Base-by-base conservation (phyloP, 306 rosid species). In the Corylus heterophylla region DNA sequence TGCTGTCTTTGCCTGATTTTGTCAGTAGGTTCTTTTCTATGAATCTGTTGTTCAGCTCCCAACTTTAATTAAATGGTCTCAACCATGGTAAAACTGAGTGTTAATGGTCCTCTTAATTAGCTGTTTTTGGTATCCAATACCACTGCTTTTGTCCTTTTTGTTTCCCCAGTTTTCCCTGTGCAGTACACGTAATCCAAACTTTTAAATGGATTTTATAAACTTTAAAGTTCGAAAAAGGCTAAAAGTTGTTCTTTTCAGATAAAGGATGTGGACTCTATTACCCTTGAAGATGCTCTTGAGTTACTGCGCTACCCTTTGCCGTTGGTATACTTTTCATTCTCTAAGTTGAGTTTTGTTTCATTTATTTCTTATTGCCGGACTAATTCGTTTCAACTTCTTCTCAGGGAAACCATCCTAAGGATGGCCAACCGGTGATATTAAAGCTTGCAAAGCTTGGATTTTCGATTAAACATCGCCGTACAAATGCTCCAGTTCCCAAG, bases 391-490 rank as follows among this genome's bases (percentile, higher is more conserved):
- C 79, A n/a, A 10, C 84, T 68, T 85, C 56, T 77, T 80, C 52
- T 54, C 68, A 95, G 99, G 99, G 99, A 58, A 74, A 83, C 31
- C 99, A 95, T 88, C 99, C 99, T 2, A 76, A 71, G 69, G 98
- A 91, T 86, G 98, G 96, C 70, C 89, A 76, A 47, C 97, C 96
- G 22, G 87, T 95, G 83, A 66, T 86, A 14, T 54, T 95, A 76
- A 91, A 83, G 89, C 82, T 90, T 66, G 84, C 88, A 35, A 87
- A 70, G 85, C 58, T 25, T 68, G 99, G 99, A 74, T 87, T 89
- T 80, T 50, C 81, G 11, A 79, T 95, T 81, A 85, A 81, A 84
- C 92, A 93, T 85, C 84, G 97, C 31, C 86, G 85, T 31, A 75
- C 86, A 56, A 83, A 71, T 48, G 93, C 90, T 71, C 12, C 90